Conservation (phyloP, 371 early-diverging fungal species). For the Mucor plumbeus region DNA sequence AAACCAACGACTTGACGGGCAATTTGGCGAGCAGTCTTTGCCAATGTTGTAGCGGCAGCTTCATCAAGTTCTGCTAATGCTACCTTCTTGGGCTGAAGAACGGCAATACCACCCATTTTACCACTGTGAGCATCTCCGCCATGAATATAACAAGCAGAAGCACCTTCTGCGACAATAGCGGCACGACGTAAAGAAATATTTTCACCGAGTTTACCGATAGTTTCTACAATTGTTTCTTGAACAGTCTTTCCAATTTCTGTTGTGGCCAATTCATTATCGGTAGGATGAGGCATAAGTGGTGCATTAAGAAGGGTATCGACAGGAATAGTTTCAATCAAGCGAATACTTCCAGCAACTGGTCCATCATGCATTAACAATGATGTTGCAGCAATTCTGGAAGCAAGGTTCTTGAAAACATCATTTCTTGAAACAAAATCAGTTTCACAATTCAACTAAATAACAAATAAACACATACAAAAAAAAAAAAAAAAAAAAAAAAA, state of each 20-base stretch:
- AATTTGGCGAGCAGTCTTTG: constrained; percentile 67
- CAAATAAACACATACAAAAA: too few species aligned
- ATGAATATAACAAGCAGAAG: constrained; percentile 71
- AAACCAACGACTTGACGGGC: constrained; percentile 85
- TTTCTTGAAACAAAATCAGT: constrained; percentile 94
- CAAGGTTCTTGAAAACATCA: constrained; percentile 80
- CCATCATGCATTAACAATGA: constrained; percentile 58
- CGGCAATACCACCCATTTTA: constrained; percentile 76
- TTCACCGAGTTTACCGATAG: constrained; percentile 88
- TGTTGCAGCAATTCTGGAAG: constrained; percentile 71
- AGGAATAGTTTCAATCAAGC: constrained; percentile 52
- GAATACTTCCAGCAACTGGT: constrained; percentile 19
- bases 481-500: too few species aligned
- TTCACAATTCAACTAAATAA: constrained; percentile 81
- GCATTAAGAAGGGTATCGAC: constrained; percentile 49
- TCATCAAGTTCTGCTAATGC: constrained; percentile 40
- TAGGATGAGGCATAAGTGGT: constrained; percentile 65
- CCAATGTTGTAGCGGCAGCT: constrained; percentile 40
- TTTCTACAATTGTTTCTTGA: constrained; percentile 68
- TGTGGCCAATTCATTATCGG: constrained; percentile 16
- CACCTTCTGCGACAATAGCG: constrained; percentile 49
- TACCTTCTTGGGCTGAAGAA: constrained; percentile 50
- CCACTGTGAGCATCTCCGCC: constrained; percentile 68
- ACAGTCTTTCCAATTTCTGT: constrained; percentile 54
- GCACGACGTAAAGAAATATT: constrained; percentile 84